Evolutionary conservation across 2,329 filamentous ascomycete species (phyloP).

Genomic region (Paracorniculantispora psalliotae): DNA sequence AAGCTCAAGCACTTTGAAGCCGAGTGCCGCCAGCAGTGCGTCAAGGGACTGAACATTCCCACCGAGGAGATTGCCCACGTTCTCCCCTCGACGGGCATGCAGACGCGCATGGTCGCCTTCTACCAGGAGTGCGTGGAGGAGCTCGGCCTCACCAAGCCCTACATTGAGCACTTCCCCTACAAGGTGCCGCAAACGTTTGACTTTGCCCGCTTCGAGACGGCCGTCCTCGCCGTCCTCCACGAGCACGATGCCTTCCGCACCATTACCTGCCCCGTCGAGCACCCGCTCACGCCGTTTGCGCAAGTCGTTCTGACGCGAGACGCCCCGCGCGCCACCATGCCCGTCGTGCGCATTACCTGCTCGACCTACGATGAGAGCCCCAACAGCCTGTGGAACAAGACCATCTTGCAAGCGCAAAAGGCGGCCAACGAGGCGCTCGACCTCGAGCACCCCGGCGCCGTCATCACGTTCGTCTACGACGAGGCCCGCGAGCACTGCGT

Average conservation of each 20-base stretch:
- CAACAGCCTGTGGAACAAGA: slow-evolving; percentile 11
- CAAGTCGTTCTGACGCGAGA: slow-evolving; percentile 10
- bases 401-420: slow-evolving; percentile 9
- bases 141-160: slow-evolving; percentile 6
- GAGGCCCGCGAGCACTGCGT: slow-evolving; percentile 12
- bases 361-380: slow-evolving; percentile 7
- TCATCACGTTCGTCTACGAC: slow-evolving; percentile 12
- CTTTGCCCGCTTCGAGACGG: slow-evolving; percentile 13
- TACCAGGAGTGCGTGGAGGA: slow-evolving; percentile 10
- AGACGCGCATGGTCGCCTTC: slow-evolving; percentile 13
- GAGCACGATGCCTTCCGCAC: slow-evolving; percentile 16
- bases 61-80: slow-evolving; percentile 12
- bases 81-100: slow-evolving; percentile 10
- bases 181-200: slow-evolving; percentile 12
- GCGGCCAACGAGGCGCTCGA: slow-evolving; percentile 8
- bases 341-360: slow-evolving; percentile 11
- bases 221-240: slow-evolving; percentile 12
- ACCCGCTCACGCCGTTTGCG: slow-evolving; percentile 15
- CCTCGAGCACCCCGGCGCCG: slow-evolving; percentile 7
- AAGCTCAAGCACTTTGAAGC: slow-evolving; percentile 13
- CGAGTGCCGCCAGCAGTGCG: slow-evolving; percentile 9
- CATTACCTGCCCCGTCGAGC: slow-evolving; percentile 11
- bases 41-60: slow-evolving; percentile 3
- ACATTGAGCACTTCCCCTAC: slow-evolving; percentile 15
- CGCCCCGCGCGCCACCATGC: neutral